phyloP scores from a whole-genome alignment of 2,329 filamentous ascomycete species.

The Ampelomyces quisqualis region DNA sequence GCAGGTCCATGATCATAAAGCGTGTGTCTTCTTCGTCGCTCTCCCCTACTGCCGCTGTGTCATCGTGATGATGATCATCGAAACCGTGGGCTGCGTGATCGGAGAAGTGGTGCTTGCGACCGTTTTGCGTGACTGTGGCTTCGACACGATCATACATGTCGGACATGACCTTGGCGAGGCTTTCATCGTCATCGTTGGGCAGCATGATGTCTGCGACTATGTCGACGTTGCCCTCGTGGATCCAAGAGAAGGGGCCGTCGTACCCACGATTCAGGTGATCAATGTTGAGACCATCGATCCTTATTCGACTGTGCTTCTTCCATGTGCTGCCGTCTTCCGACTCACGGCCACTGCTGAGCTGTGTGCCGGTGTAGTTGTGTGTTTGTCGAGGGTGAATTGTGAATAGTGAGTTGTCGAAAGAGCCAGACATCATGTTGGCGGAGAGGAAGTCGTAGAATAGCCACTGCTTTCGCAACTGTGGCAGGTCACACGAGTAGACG shows the following conservation, averaged over 20 bases:
- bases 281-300: slow-evolving; percentile 91
- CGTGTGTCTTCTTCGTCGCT: slow-evolving; percentile 61
- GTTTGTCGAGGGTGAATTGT: slow-evolving; percentile 94
- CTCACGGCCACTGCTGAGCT: slow-evolving; percentile 58
- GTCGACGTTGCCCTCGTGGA: slow-evolving; percentile 94
- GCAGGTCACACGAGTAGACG: slow-evolving; percentile 93
- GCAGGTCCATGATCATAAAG: slow-evolving; percentile 89
- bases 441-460: slow-evolving; percentile 96
- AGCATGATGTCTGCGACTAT: slow-evolving; percentile 96
- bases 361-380: slow-evolving; percentile 71
- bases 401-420: slow-evolving; percentile 92
- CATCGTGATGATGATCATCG: slow-evolving; percentile 26
- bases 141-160: slow-evolving; percentile 97
- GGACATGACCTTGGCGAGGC: slow-evolving; percentile 90
- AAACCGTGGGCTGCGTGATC: slow-evolving; percentile 37
- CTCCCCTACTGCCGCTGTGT: slow-evolving; percentile 13
- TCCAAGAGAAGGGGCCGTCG: slow-evolving; percentile 94
- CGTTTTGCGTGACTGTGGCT: slow-evolving; percentile 80
- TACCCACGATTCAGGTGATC: slow-evolving; percentile 94
- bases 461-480: slow-evolving; percentile 91
- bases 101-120: slow-evolving; percentile 52
- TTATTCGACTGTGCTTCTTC: slow-evolving; percentile 93
- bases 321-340: slow-evolving; percentile 69
- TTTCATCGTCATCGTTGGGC: slow-evolving; percentile 81
- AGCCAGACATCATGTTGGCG: slow-evolving; percentile 93